Evolutionary conservation across 768 basidiomycete genomes (phyloP), one percentile per base, ranked within the genome.

Genomic region (Asterophora lycoperdoides): DNA sequence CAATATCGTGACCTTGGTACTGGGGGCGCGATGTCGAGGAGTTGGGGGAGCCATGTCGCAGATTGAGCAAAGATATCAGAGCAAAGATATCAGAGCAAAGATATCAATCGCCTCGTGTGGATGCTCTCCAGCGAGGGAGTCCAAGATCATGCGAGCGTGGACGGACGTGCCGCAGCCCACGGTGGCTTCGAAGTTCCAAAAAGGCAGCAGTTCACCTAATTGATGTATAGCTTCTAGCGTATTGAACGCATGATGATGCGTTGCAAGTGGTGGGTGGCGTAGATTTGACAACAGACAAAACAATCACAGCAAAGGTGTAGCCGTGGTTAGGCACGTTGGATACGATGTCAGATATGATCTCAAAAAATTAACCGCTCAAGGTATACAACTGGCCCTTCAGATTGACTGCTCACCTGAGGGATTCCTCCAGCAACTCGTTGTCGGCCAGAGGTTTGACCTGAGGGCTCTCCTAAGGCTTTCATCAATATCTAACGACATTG

Each of bases 201-300:
- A 79, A 5, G 83, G 73, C 41, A 86, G 68, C 7, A 84, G 69
- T 3, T 86, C 86, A n/a, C 77, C 73, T 4, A 75, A 74, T 52
- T 83, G 77, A 55, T 91, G 86, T 41, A 86, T 76, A 23, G 76
- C 74, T 53, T 88, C 87, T 15, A 94, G 70, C 58, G 90, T 79
- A 55, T 82, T 75, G 64, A 93, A 88, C 1, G 94, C 86, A 38
- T 78, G 78, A n/a, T 77, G 76, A 9, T 94, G 83, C 40, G 86
- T 80, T 15, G 73, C 68, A 7, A 74, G 54, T 18, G 78, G 73
- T 3, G 81, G 77, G 62, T 94, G 86, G 28, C 88, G 85, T 8
- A 97, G 76, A 66, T 96, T 96, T 15, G 88, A 84, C 15, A 96
- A 68, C 11, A 95, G 73, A 58, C 84, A n/a, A 91, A 18, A 80